A percentile compares a stretch with the other conserved stretches of the same genome.
Evolutionary conservation across 352 stramenopile genomes (phyloP).

Genomic region (Elongisporangium undulatum): DNA sequence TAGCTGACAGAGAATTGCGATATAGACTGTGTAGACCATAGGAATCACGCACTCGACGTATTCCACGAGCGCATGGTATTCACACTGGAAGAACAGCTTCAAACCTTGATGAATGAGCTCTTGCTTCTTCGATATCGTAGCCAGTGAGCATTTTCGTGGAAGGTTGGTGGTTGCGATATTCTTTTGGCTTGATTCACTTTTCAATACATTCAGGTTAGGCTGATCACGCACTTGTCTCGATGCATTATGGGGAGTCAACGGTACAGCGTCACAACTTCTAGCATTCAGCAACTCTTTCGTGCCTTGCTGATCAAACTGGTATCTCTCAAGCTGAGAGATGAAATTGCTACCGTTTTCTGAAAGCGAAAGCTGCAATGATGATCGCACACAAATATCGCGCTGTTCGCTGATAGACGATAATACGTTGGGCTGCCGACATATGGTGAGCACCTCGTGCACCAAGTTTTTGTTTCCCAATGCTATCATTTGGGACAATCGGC

Average conservation of each 20-base stretch:
- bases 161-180: not conserved
- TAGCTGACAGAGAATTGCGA: not conserved
- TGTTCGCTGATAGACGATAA: not conserved
- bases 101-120: not conserved
- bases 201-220: too few relatives aligned
- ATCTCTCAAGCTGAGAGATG: not conserved
- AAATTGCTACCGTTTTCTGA: not conserved
- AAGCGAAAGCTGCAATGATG: not conserved
- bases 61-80: not conserved
- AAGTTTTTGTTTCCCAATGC: not conserved
- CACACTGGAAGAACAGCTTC: not conserved
- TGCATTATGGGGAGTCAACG: not conserved
- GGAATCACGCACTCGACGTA: not conserved
- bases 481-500: not conserved
- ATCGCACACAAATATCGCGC: not conserved
- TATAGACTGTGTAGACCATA: not conserved
- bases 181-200: too few relatives aligned
- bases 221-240: too few relatives aligned
- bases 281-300: not conserved
- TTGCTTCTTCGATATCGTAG: not conserved
- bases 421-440: not conserved
- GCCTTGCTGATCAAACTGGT: not conserved
- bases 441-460: not conserved
- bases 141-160: not conserved
- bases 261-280: not conserved